phyloP scores from a whole-genome alignment of 108 stramenopile species.

The Cyclotella baltica region DNA sequence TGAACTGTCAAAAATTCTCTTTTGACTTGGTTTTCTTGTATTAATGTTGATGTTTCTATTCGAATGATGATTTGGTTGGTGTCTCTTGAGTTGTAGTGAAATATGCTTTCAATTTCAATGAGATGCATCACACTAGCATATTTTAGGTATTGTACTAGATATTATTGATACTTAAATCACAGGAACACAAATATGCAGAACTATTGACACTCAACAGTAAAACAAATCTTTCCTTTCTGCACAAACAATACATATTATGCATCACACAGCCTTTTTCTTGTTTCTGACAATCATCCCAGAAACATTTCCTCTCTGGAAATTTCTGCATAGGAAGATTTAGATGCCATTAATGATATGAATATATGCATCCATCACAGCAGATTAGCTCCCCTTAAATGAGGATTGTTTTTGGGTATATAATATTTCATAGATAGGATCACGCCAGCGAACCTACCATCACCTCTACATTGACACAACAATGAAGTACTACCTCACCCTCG shows the following conservation, averaged over 20 bases:
- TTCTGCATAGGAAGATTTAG: slow-evolving; percentile 64
- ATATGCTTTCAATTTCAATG: no score
- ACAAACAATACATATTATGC: no score
- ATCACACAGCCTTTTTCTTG: background rate
- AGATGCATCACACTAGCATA: background rate
- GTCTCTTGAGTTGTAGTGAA: no score
- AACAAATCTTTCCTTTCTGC: background rate
- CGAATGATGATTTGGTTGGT: no score
- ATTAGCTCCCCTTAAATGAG: slow-evolving; percentile 45
- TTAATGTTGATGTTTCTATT: no score
- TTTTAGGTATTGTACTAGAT: no score
- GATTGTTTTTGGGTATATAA: background rate
- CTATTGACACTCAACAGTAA: background rate
- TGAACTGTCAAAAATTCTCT: no score
- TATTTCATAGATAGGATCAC: no score
- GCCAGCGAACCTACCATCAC: no score
- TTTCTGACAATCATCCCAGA: slow-evolving; percentile 68
- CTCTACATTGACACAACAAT: no score
- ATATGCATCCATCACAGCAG: slow-evolving; percentile 83
- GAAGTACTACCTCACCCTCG: no score
- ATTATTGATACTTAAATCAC: background rate
- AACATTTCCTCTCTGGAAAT: slow-evolving; percentile 85
- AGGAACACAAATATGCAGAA: background rate
- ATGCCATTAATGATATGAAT: slow-evolving; percentile 73
- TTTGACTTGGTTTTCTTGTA: no score